Evolutionary conservation across 106 monocot species (phyloP), one percentile per base, ranked within the genome.

Genomic region (Gastrodia elata): DNA sequence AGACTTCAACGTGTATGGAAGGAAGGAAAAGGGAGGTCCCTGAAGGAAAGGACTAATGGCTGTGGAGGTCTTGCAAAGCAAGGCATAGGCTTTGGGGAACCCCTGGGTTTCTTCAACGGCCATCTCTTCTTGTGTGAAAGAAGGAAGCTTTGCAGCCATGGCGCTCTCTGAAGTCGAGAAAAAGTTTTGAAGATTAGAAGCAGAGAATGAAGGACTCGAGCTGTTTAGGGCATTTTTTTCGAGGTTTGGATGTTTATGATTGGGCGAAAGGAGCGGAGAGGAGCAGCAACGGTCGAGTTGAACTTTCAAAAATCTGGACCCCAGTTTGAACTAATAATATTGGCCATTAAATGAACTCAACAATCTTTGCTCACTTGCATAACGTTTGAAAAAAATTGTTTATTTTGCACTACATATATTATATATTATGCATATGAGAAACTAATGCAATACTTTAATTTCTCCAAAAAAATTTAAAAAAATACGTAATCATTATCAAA

Each of bases 11-110:
- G 76, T 73, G 65, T 84, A 86, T 71, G 92, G 95, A 39, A 87
- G 27, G 77, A 90, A 92, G 59, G 44, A 52, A 39, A 68, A 77
- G 34, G 92, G 92, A 38, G 92, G 96, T 15, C 92, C 96, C 0
- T 73, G 27, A 59, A 10, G 13, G 80, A 77, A 81, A 8, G 79
- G 68, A n/a, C 26, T 73, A n/a, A 46, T n/a, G 27, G 34, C 39
- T 43, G 2, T 11, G 25, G 37, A 64, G 27, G 44, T 65, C 41
- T 70, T 43, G 57, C 89, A 89, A 28, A 89, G 79, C 82, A 74
- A 77, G 28, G 86, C 74, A 40, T 84, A 89, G 35, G 86, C 89
- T 76, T 73, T 82, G 5, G 89, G 89, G 86, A 80, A 89, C 25
- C 89, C 89, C 22, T 82, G 73, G 65, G 38, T 38, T 30, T 86